phyloP scores from a whole-genome alignment of 345 rosid genomes.

The Boechera retrofracta region DNA sequence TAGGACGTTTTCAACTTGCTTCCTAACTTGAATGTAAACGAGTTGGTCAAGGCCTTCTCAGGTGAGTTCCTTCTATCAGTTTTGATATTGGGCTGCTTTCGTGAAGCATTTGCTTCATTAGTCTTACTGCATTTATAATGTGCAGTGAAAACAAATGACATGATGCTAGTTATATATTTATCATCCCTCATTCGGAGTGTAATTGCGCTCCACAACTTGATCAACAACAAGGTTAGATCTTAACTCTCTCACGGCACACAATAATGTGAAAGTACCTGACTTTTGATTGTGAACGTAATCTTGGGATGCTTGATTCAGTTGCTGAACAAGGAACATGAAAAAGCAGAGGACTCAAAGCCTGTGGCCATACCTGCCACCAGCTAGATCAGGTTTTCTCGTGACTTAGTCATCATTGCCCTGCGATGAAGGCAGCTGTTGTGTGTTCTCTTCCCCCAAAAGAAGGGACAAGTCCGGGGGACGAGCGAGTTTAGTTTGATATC shows the following conservation, averaged over 20 bases:
- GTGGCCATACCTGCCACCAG: slow-evolving; percentile 54
- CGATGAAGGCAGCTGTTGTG: slow-evolving; percentile 25
- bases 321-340: slow-evolving; percentile 89
- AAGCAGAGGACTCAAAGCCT: slow-evolving; percentile 79
- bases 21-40: slow-evolving; percentile 79
- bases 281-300: slow-evolving; percentile 11
- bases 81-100: background rate
- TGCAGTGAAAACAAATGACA: slow-evolving; percentile 90
- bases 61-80: slow-evolving; percentile 53
- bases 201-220: slow-evolving; percentile 93
- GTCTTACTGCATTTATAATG: slow-evolving; percentile 14
- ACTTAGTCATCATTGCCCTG: slow-evolving; percentile 32
- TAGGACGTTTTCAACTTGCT: slow-evolving; percentile 94
- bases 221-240: slow-evolving; percentile 80
- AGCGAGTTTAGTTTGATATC: slow-evolving; percentile 26
- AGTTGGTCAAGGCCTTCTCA: slow-evolving; percentile 78
- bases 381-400: slow-evolving; percentile 25
- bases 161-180: slow-evolving; percentile 86
- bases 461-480: background rate
- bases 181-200: slow-evolving; percentile 84
- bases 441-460: slow-evolving; percentile 20
- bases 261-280: slow-evolving; percentile 2
- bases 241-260: background rate
- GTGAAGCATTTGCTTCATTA: slow-evolving; percentile 18
- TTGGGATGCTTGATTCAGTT: slow-evolving; percentile 55